Evolutionary conservation across 495 filamentous ascomycete species (phyloP), one percentile per base, ranked within the genome.

Genomic region (Penicillium paxilli): DNA sequence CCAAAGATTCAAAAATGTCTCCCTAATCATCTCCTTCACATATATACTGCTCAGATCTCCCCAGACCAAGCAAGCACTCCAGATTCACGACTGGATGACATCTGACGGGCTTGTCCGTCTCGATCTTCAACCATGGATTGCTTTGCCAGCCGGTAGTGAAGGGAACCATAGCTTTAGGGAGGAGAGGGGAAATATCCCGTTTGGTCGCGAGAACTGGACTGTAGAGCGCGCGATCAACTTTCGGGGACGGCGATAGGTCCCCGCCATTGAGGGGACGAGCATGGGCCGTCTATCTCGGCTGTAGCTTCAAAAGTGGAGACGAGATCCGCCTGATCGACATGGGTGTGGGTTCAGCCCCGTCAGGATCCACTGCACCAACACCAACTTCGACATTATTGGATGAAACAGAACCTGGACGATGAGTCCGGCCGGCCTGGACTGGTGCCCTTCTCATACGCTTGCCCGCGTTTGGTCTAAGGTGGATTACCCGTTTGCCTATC

Each of bases 371-470:
- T 8, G 5, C 5, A 8, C 26, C 32, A 22, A 44, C 44, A 22
- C 32, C 33, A 48, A 32, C 20, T 44, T 2, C 12, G 3, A 14
- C 0, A 1, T 33, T 10, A 56, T 52, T 56, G 52, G 57, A 21
- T 22, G 12, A 4, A 8, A 35, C 35, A 35, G 33, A 5, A n/a
- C n/a, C n/a, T 22, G 50, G 55, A 40, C 62, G 35, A 59, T 25
- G 55, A 60, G 55, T 59, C 64, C 64, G 56, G 49, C 12, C 2
- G 24, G 23, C 41, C 25, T 26, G 24, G 28, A 60, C n/a, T 42
- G 40, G 40, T 42, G n/a, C 2, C 6, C 42, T 51, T 28, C 50
- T 16, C 28, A 28, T 37, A 20, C 47, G 11, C 46, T 49, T 38
- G 35, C 19, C 47, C 33, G 6, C 4, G 24, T n/a, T 21, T 10